Conservation (phyloP, 169 alveolate genomes). For the Cystoisospora suis region DNA sequence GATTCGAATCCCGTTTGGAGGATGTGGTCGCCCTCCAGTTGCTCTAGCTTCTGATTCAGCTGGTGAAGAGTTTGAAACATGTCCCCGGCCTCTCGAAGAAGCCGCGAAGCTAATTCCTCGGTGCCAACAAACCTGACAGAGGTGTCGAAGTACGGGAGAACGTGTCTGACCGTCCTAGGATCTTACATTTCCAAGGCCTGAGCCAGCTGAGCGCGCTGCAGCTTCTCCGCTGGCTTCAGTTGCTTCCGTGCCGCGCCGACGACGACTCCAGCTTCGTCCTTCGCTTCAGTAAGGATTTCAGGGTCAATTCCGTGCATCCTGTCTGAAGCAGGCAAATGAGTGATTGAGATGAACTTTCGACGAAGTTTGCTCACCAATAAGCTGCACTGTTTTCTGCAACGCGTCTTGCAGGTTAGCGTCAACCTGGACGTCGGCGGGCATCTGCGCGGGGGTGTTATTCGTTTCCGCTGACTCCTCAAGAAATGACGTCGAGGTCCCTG, state of each 20-base stretch:
- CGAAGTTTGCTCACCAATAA: not conserved
- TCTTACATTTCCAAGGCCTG: slow-evolving; percentile 76
- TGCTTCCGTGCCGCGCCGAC: slow-evolving; percentile 82
- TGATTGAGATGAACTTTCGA: not conserved
- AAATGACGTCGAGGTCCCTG: not conserved
- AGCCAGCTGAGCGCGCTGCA: slow-evolving; percentile 77
- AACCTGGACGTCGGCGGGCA: not conserved
- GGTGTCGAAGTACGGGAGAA: not conserved
- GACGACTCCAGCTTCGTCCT: slow-evolving; percentile 80
- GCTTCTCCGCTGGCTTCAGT: slow-evolving; percentile 84
- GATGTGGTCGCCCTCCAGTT: slow-evolving; percentile 77
- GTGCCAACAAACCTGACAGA: slow-evolving; percentile 29
- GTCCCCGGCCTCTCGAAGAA: slow-evolving; percentile 72
- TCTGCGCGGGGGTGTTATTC: not conserved
- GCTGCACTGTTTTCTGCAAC: not conserved
- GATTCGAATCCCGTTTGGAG: slow-evolving; percentile 79
- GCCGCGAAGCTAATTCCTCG: slow-evolving; percentile 63
- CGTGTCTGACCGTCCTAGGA: not conserved
- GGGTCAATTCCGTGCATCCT: slow-evolving; percentile 88
- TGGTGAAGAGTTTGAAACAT: slow-evolving; percentile 78
- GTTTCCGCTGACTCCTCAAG: not conserved
- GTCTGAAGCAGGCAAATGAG: slow-evolving; percentile 70
- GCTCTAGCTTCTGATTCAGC: slow-evolving; percentile 74
- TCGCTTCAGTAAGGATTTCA: slow-evolving; percentile 77
- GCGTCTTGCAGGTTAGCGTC: slow-evolving; percentile 11